phyloP scores from a whole-genome alignment of 768 basidiomycete genomes.

The Suillus weaverae region DNA sequence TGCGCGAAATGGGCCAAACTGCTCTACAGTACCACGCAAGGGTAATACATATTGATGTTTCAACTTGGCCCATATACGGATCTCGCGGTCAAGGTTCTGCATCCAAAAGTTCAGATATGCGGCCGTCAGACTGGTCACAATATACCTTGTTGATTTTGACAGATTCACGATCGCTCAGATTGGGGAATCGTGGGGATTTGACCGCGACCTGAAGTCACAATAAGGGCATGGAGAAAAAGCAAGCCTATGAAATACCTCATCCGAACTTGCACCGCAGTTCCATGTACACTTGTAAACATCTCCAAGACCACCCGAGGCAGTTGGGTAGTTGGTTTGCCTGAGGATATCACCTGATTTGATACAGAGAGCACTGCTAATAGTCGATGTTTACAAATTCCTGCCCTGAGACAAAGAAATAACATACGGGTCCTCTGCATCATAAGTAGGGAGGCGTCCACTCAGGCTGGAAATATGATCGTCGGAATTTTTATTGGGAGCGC shows the following conservation, averaged over 20 bases:
- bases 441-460: not conserved
- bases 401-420: not conserved
- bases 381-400: not conserved
- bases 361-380: not conserved
- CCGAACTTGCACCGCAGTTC: not conserved
- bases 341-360: not conserved
- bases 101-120: not conserved
- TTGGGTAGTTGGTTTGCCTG: not conserved
- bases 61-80: conserved; percentile 39
- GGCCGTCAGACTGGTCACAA: not conserved
- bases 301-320: conserved; percentile 37
- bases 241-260: not conserved
- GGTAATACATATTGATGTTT: conserved; percentile 40
- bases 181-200: conserved; percentile 5
- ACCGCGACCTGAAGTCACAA: conserved; percentile 7
- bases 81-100: conserved; percentile 34
- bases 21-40: conserved; percentile 36
- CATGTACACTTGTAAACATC: conserved; percentile 41
- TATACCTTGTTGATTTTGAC: not conserved
- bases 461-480: not conserved
- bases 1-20: conserved; percentile 36
- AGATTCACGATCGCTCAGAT: not conserved
- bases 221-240: not conserved
- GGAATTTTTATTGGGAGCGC: not conserved
- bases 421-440: not conserved